These are phyloP conservation scores for Abrus precatorius DNA, from an alignment of 306 rosid genomes.

Conservation along the genomic window DNA sequence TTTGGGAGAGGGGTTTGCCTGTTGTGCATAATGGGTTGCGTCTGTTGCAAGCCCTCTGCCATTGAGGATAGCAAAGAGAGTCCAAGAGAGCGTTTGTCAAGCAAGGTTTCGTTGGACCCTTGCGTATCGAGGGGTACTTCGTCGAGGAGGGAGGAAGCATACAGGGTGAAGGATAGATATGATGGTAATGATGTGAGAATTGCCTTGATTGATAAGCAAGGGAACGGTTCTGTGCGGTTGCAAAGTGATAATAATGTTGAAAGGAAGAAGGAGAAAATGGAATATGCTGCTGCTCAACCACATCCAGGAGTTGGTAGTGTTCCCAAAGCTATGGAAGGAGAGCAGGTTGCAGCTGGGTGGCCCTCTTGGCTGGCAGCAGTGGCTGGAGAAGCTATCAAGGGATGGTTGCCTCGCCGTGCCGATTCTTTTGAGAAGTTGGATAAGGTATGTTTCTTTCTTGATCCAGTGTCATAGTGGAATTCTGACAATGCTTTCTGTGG, in stretches of 20 bases:
- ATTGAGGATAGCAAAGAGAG: slow-evolving; percentile 96
- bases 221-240: slow-evolving; percentile 65
- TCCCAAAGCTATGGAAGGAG: slow-evolving; percentile 92
- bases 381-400: slow-evolving; percentile 96
- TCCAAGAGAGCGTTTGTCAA: slow-evolving; percentile 79
- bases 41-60: slow-evolving; percentile 92
- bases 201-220: slow-evolving; percentile 72
- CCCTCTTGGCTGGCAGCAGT: slow-evolving; percentile 95
- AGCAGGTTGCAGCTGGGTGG: slow-evolving; percentile 98
- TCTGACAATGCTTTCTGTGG: slow-evolving; percentile 29
- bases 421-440: slow-evolving; percentile 97
- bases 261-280: slow-evolving; percentile 93
- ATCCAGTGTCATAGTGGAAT: slow-evolving; percentile 29
- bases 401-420: slow-evolving; percentile 94
- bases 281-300: slow-evolving; percentile 58
- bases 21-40: slow-evolving; percentile 81
- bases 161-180: slow-evolving; percentile 70
- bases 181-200: slow-evolving; percentile 69
- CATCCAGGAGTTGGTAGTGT: slow-evolving; percentile 78
- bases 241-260: slow-evolving; percentile 64
- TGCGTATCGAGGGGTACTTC: slow-evolving; percentile 69
- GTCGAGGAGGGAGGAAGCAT: slow-evolving; percentile 82
- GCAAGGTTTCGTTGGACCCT: slow-evolving; percentile 64
- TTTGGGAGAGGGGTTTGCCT: slow-evolving; percentile 54
- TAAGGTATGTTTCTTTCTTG: slow-evolving; percentile 73